These are phyloP conservation scores for Penicillium argentinense DNA, from an alignment of 495 filamentous ascomycete genomes.

Conservation along the genomic window DNA sequence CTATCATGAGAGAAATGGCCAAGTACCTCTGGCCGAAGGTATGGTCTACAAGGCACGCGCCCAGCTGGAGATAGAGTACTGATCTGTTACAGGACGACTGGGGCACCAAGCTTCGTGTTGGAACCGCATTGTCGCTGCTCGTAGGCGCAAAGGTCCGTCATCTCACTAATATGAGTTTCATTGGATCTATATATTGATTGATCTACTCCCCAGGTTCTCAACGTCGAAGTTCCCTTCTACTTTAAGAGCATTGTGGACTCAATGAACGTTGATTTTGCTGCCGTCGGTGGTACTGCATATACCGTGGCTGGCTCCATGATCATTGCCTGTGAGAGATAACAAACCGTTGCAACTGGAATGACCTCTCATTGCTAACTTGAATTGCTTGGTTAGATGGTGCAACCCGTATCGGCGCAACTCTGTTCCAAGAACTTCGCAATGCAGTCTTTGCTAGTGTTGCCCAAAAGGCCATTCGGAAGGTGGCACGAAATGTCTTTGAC, in stretches of 20 bases:
- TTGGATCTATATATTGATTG: neutral
- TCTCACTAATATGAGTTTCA: neutral
- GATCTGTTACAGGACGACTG: constrained; percentile 58
- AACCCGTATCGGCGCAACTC: constrained; percentile 79
- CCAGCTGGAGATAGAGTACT: neutral
- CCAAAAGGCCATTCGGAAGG: constrained; percentile 90
- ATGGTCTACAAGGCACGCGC: constrained; percentile 10
- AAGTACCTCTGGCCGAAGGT: constrained; percentile 96
- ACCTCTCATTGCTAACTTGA: constrained; percentile 14
- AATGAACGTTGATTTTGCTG: constrained; percentile 91
- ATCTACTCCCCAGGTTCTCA: constrained; percentile 74
- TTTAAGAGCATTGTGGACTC: constrained; percentile 96
- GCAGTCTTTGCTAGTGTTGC: constrained; percentile 96
- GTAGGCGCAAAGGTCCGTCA: constrained; percentile 75
- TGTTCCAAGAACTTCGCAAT: constrained; percentile 91
- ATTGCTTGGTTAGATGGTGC: constrained; percentile 61
- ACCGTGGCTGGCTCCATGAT: constrained; percentile 92
- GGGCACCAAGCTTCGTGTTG: constrained; percentile 80
- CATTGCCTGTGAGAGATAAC: constrained; percentile 62
- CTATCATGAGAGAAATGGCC: constrained; percentile 96
- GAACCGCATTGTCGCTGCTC: constrained; percentile 74
- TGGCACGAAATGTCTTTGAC: constrained; percentile 88
- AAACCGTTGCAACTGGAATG: neutral
- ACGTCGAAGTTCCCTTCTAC: constrained; percentile 97
- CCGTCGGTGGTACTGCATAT: constrained; percentile 78